Evolutionary conservation across 139 green algal species (phyloP).

Genomic region (Auxenochlorella protothecoides): DNA sequence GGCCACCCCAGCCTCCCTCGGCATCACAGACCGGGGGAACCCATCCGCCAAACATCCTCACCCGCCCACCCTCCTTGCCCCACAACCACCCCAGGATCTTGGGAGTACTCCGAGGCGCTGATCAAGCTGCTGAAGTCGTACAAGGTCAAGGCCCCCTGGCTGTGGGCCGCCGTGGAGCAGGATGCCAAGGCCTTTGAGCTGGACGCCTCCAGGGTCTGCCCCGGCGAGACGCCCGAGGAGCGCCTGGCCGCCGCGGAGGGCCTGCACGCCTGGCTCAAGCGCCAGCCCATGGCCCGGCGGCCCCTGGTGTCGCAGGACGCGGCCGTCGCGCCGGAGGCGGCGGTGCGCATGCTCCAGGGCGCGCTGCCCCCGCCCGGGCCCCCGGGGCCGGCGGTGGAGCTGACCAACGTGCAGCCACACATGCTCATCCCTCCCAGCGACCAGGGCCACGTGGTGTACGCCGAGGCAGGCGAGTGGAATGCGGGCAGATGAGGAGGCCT

Average conservation of each 20-base stretch:
- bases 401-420: slow-evolving; percentile 61
- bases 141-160: slow-evolving; percentile 38
- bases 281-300: slow-evolving; percentile 38
- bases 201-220: slow-evolving; percentile 15
- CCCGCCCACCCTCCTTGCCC: slow-evolving; percentile 17
- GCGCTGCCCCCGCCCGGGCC: slow-evolving; percentile 13
- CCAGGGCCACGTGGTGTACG: slow-evolving; percentile 16
- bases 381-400: slow-evolving; percentile 27
- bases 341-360: slow-evolving; percentile 54
- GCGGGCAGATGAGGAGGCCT: too few relatives aligned
- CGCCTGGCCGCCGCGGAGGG: slow-evolving; percentile 16
- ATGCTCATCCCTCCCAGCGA: slow-evolving; percentile 64
- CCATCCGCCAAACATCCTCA: not conserved
- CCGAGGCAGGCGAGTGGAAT: not conserved
- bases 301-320: slow-evolving; percentile 57
- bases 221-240: slow-evolving; percentile 17
- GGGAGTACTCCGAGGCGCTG: slow-evolving; percentile 57
- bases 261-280: slow-evolving; percentile 57
- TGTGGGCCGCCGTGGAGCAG: slow-evolving; percentile 32
- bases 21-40: too few relatives aligned
- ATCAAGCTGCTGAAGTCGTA: slow-evolving; percentile 50
- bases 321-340: slow-evolving; percentile 57
- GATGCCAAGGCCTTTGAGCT: slow-evolving; percentile 16
- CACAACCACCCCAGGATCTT: slow-evolving; percentile 28
- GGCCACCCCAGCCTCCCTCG: too few relatives aligned